Conservation (phyloP, 345 rosid species). For the Passiflora organensis region DNA sequence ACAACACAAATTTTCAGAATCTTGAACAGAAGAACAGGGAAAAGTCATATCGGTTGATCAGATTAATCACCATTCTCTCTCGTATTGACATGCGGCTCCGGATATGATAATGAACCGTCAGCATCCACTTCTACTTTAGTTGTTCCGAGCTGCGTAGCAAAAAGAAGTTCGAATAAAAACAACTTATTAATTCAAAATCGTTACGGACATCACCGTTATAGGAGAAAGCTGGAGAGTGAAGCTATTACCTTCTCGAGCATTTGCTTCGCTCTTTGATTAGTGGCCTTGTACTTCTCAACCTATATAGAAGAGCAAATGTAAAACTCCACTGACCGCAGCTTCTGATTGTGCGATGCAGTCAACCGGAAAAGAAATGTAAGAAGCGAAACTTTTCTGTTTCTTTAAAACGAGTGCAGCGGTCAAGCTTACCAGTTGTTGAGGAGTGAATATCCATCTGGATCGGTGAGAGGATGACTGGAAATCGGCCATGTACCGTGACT, state of each 20-base stretch:
- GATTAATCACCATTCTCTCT: constrained; percentile 45
- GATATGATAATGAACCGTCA: constrained; percentile 77
- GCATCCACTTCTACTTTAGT: constrained; percentile 78
- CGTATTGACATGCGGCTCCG: constrained; percentile 47
- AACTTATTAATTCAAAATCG: neutral
- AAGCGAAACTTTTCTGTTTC: neutral
- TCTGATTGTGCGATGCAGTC: neutral
- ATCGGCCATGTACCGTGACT: constrained; percentile 55
- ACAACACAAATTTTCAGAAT: neutral
- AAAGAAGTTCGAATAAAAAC: constrained; percentile 13
- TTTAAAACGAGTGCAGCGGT: neutral
- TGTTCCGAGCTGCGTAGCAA: constrained; percentile 57
- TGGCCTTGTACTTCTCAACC: constrained; percentile 58
- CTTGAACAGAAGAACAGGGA: neutral
- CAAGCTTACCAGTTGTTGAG: constrained; percentile 51
- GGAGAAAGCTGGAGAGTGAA: neutral
- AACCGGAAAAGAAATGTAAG: neutral
- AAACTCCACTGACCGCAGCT: neutral
- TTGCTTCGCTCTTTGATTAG: constrained; percentile 69
- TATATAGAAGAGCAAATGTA: constrained; percentile 16
- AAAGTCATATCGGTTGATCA: neutral
- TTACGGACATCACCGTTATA: neutral
- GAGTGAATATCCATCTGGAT: constrained; percentile 87
- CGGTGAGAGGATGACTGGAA: constrained; percentile 85
- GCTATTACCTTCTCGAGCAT: constrained; percentile 64